phyloP scores from a whole-genome alignment of 2,329 filamentous ascomycete species.

The Chaetoscypha palmicola region DNA sequence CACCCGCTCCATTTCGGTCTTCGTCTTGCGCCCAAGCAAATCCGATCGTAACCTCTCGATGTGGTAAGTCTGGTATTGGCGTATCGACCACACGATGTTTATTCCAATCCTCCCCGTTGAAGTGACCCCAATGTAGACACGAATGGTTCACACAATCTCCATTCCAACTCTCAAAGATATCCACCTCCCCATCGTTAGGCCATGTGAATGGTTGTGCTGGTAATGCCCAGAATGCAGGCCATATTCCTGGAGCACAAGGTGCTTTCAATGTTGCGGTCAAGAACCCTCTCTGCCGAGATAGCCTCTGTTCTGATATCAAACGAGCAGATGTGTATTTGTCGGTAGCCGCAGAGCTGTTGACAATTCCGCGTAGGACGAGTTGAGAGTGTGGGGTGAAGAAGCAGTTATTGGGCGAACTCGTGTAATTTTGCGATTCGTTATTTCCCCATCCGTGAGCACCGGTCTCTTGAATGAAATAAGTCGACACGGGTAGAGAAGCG shows the following conservation, averaged over 20 bases:
- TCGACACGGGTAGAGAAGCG: slow-evolving; percentile 38
- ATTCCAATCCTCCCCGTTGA: slow-evolving; percentile 44
- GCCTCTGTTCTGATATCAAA: slow-evolving; percentile 45
- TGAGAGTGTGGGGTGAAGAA: slow-evolving; percentile 47
- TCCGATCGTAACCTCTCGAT: slow-evolving; percentile 43
- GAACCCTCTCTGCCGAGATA: slow-evolving; percentile 44
- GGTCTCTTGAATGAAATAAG: slow-evolving; percentile 48
- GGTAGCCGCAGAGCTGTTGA: slow-evolving; percentile 31
- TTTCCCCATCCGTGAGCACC: slow-evolving; percentile 57
- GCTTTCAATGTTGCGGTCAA: slow-evolving; percentile 44
- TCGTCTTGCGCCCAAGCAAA: slow-evolving; percentile 49
- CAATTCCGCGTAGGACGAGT: slow-evolving; percentile 46
- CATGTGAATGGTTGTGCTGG: slow-evolving; percentile 51
- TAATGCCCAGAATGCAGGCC: slow-evolving; percentile 57
- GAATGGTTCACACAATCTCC: slow-evolving; percentile 47
- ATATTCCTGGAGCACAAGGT: slow-evolving; percentile 49
- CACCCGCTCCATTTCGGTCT: slow-evolving; percentile 33
- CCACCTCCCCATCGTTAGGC: slow-evolving; percentile 53
- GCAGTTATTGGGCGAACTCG: slow-evolving; percentile 40
- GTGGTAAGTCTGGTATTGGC: slow-evolving; percentile 40
- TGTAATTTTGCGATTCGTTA: slow-evolving; percentile 53
- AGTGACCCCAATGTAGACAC: slow-evolving; percentile 54
- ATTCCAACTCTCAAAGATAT: slow-evolving; percentile 57
- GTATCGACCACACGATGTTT: slow-evolving; percentile 52
- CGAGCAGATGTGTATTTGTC: slow-evolving; percentile 48